Conservation (phyloP, 345 rosid species). For the Bretschneidera sinensis region DNA sequence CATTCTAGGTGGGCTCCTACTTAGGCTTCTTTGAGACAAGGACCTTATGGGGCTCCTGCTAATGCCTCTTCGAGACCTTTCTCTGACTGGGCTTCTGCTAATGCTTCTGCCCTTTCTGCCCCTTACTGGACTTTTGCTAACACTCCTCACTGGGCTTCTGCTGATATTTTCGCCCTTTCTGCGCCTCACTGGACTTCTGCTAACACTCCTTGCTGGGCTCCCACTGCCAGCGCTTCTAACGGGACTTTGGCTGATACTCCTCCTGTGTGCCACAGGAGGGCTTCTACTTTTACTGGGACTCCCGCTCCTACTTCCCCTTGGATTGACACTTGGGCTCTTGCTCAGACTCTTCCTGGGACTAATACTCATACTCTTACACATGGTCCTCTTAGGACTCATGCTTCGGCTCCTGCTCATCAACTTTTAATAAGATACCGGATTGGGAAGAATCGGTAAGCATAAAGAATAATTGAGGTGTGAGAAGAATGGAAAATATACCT, state of each 20-base stretch:
- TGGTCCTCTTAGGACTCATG: slow-evolving; percentile 74
- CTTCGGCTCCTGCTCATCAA: slow-evolving; percentile 89
- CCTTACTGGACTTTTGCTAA: slow-evolving; percentile 37
- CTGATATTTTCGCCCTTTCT: slow-evolving; percentile 21
- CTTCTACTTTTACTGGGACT: slow-evolving; percentile 33
- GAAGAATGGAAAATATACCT: slow-evolving; percentile 58
- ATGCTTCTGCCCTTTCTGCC: not conserved
- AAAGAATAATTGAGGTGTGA: slow-evolving; percentile 36
- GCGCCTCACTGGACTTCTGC: slow-evolving; percentile 35
- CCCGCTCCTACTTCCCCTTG: slow-evolving; percentile 33
- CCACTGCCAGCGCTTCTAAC: slow-evolving; percentile 28
- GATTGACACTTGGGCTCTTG: slow-evolving; percentile 65
- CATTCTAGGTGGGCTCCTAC: slow-evolving; percentile 43
- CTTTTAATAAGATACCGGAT: slow-evolving; percentile 44
- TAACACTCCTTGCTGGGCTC: slow-evolving; percentile 31
- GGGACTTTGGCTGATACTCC: slow-evolving; percentile 34
- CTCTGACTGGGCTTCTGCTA: slow-evolving; percentile 51
- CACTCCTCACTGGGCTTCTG: slow-evolving; percentile 31
- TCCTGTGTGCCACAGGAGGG: slow-evolving; percentile 29
- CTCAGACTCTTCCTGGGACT: slow-evolving; percentile 72
- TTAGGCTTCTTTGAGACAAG: slow-evolving; percentile 28
- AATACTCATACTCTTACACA: slow-evolving; percentile 73
- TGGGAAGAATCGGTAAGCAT: slow-evolving; percentile 35
- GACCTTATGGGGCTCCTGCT: slow-evolving; percentile 44
- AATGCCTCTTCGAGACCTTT: slow-evolving; percentile 39